phyloP scores from a whole-genome alignment of 805 yeast species.

The Myxozyma neotropica region DNA sequence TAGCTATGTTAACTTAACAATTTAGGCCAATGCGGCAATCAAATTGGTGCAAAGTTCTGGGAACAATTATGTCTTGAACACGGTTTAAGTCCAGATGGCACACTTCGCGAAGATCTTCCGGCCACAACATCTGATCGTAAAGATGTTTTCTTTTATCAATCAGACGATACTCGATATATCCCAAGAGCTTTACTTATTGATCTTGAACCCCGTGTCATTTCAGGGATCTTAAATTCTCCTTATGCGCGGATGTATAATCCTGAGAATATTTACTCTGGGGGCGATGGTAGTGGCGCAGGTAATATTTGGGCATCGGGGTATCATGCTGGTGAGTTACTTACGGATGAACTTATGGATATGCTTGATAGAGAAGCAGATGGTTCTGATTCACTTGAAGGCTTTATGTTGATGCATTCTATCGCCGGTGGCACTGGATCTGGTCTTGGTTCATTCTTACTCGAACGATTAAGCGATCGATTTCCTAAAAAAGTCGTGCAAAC shows the following conservation, averaged over 20 bases:
- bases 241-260: conserved; percentile 75
- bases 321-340: conserved; percentile 65
- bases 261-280: conserved; percentile 73
- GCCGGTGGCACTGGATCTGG: conserved; percentile 99
- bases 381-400: conserved; percentile 86
- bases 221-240: conserved; percentile 55
- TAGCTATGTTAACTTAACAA: background rate
- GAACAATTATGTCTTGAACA: conserved; percentile 83
- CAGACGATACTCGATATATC: conserved; percentile 75
- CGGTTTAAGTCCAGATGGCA: conserved; percentile 72
- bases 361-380: conserved; percentile 88
- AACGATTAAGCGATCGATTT: conserved; percentile 75
- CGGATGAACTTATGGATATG: conserved; percentile 77
- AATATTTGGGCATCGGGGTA: conserved; percentile 96
- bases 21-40: conserved; percentile 93
- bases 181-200: conserved; percentile 88
- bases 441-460: conserved; percentile 80
- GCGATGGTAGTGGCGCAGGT: conserved; percentile 92
- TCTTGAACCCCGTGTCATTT: conserved; percentile 77
- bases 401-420: conserved; percentile 88
- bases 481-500: conserved; percentile 83
- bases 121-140: conserved; percentile 59
- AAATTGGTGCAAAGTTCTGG: conserved; percentile 93
- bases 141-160: conserved; percentile 76
- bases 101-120: conserved; percentile 40